phyloP scores from a whole-genome alignment of 1,284 basidiomycete species.

The Inonotus obliquus region DNA sequence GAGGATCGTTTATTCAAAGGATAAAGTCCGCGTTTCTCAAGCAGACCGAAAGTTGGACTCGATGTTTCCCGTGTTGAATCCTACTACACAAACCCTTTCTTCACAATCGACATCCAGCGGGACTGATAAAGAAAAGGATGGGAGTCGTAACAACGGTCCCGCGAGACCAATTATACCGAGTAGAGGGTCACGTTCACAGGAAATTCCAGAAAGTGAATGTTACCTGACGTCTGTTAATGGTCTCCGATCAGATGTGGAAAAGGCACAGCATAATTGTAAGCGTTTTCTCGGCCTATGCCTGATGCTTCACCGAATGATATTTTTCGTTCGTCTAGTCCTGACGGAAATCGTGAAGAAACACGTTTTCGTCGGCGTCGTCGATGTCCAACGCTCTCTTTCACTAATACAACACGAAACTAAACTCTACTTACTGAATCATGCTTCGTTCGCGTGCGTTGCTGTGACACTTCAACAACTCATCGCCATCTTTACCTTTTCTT shows the following conservation, averaged over 20 bases:
- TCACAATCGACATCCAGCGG: background rate
- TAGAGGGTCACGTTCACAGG: conserved; percentile 33
- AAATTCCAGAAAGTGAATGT: conserved; percentile 78
- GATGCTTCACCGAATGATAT: background rate
- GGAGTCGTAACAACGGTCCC: background rate
- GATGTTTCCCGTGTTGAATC: conserved; percentile 72
- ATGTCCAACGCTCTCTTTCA: conserved; percentile 68
- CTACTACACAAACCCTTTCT: conserved; percentile 32
- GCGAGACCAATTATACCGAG: background rate
- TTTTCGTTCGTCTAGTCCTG: conserved; percentile 49
- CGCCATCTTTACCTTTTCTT: background rate
- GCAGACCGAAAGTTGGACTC: conserved; percentile 89
- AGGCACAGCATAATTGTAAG: conserved; percentile 68
- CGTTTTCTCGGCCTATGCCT: conserved; percentile 16
- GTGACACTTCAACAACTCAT: background rate
- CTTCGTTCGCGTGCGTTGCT: conserved; percentile 70
- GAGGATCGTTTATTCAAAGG: conserved; percentile 67
- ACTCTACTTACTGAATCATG: conserved; percentile 87
- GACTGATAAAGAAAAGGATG: background rate
- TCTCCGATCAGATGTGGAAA: conserved; percentile 58
- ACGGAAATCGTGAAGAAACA: conserved; percentile 84
- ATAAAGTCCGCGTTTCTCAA: conserved; percentile 90
- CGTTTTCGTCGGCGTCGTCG: conserved; percentile 91
- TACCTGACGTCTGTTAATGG: conserved; percentile 74
- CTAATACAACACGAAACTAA: conserved; percentile 87